Evolutionary conservation across 2,329 filamentous ascomycete genomes (phyloP).

Genomic region (Xylaria sp.): DNA sequence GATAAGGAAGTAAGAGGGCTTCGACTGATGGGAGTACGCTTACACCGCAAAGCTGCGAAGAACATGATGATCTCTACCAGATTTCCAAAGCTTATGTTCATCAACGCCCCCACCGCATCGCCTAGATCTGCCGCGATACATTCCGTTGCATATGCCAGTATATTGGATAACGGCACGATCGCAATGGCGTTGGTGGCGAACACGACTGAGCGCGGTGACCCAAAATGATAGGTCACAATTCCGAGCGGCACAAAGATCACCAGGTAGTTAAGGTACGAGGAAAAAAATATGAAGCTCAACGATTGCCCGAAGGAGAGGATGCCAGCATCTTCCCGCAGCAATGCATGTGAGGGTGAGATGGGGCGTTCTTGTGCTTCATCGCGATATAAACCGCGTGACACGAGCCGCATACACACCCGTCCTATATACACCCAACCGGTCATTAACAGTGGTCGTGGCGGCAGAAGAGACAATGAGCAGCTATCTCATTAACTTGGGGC

Average conservation of each 20-base stretch:
- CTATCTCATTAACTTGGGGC: neutral
- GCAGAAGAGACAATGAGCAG: neutral
- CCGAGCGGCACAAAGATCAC: slow-evolving; percentile 79
- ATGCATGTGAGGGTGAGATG: slow-evolving; percentile 11
- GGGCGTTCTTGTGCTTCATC: slow-evolving; percentile 23
- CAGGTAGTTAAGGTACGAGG: slow-evolving; percentile 67
- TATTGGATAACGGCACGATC: slow-evolving; percentile 75
- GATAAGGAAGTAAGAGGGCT: neutral
- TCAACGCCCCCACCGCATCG: slow-evolving; percentile 60
- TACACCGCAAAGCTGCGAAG: slow-evolving; percentile 27
- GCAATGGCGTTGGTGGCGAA: slow-evolving; percentile 78
- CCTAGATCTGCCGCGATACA: slow-evolving; percentile 35
- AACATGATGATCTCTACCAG: slow-evolving; percentile 19
- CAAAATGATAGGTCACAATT: slow-evolving; percentile 68
- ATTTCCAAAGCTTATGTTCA: slow-evolving; percentile 61
- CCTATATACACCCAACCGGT: slow-evolving; percentile 9
- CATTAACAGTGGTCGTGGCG: slow-evolving; percentile 3
- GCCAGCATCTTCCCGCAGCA: slow-evolving; percentile 14
- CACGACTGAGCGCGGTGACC: slow-evolving; percentile 66
- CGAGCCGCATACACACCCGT: slow-evolving; percentile 16
- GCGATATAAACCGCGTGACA: slow-evolving; percentile 5
- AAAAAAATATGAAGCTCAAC: slow-evolving; percentile 21
- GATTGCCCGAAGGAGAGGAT: slow-evolving; percentile 16
- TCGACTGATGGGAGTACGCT: slow-evolving; percentile 16
- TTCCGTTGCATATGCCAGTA: slow-evolving; percentile 78